A percentile compares a stretch with the other conserved stretches of the same genome.
Conservation (phyloP, 2,329 filamentous ascomycete genomes). For the Pseudogymnoascus sp. region DNA sequence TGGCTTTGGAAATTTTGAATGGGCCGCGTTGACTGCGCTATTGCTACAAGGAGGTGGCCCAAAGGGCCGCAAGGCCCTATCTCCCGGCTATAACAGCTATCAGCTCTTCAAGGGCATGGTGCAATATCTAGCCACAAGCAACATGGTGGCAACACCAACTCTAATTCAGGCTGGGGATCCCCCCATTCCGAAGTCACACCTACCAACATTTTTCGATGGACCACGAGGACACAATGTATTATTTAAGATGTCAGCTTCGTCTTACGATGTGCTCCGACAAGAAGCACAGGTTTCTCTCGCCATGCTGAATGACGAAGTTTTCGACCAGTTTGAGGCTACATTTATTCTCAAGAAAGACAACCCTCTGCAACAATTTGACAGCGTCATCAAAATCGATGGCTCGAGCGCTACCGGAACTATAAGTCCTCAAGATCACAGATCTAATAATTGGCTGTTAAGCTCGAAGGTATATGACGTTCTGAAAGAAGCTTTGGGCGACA, state of each 20-base stretch:
- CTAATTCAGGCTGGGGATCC: conserved; percentile 39
- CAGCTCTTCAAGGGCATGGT: conserved; percentile 91
- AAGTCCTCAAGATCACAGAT: conserved; percentile 23
- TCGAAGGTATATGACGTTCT: conserved; percentile 59
- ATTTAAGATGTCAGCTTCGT: conserved; percentile 87
- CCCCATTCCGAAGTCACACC: conserved; percentile 37
- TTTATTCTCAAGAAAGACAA: conserved; percentile 65
- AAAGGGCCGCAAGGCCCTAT: conserved; percentile 65
- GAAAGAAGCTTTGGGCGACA: conserved; percentile 65
- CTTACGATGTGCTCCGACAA: conserved; percentile 64
- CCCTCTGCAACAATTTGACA: conserved; percentile 50
- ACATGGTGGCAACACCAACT: conserved; percentile 64
- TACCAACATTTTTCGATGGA: conserved; percentile 74
- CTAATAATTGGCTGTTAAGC: conserved; percentile 33
- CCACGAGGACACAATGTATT: conserved; percentile 70
- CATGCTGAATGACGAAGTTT: conserved; percentile 65
- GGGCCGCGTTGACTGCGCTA: conserved; percentile 72
- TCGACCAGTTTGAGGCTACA: conserved; percentile 75
- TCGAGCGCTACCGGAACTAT: background rate
- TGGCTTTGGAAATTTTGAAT: conserved; percentile 92
- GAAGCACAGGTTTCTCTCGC: conserved; percentile 69
- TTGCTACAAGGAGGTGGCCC: conserved; percentile 71
- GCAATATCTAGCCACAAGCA: conserved; percentile 73
- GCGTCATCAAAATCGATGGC: conserved; percentile 32
- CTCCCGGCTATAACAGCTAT: conserved; percentile 76